Evolutionary conservation across 805 yeast species (phyloP), one percentile per base, ranked within the genome.

Genomic region (Hanseniaspora clermontiae): DNA sequence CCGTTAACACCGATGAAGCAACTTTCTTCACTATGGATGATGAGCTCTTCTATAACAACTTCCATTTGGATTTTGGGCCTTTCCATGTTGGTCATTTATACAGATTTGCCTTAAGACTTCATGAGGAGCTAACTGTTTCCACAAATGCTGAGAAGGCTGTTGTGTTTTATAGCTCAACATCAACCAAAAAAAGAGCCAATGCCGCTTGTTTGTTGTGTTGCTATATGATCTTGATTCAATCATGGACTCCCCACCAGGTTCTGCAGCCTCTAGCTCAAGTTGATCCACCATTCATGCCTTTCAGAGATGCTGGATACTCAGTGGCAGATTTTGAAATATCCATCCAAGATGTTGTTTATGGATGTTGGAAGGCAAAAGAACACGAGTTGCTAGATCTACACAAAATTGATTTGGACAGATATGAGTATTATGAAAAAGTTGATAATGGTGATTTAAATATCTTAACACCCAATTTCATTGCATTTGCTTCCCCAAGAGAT

Each of bases 231-330:
- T 71, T 93, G 55, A 91, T 93, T 17, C 98, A 93, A 67, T 83
- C 88, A 14, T 93, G 98, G 98, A 88, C 97, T 1, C 98, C 98
- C 0, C 98, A 93, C 69, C 93, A 93, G 69, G 98, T 90, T 0
- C 71, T 93, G 60, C 97, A 95, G 59, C 98, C 98, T 0, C 79
- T 93, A 55, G 81, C 93, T 1, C 97, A 93, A 68, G 80, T 83
- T 6, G 89, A 85, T 51, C 96, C 95, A 2, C 97, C 97, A 7
- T 83, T 91, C 61, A 90, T 86, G 84, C 85, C 90, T 1, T 93
- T 90, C 71, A 77, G 98, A 68, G 98, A 93, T 68, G 98, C 98
- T 1, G 98, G 98, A 1, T 93, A 93, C 70, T 87, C 96, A 2
- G 83, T 83, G 58, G 96, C 97, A 2, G 98, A 93, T 69, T 93